These are phyloP conservation scores for Ogataea henricii DNA, from an alignment of 805 yeast species.

Conservation along the genomic window DNA sequence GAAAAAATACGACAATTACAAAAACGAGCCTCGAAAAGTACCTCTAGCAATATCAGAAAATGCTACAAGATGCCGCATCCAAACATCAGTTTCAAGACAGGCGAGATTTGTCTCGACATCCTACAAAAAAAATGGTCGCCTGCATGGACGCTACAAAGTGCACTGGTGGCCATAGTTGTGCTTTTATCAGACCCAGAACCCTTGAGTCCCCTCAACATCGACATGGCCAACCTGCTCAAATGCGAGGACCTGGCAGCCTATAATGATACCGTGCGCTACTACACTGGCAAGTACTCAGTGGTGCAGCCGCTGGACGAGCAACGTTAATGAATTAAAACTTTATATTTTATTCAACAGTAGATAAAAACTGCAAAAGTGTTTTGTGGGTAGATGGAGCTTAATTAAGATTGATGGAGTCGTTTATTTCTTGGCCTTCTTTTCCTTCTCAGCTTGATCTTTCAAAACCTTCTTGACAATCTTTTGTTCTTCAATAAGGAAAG, in stretches of 20 bases:
- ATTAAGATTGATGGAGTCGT: conserved; percentile 8
- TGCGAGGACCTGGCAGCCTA: conserved; percentile 48
- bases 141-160: conserved; percentile 63
- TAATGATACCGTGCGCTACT: conserved; percentile 43
- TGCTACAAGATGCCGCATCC: conserved; percentile 46
- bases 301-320: conserved; percentile 15
- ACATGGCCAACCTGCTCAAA: conserved; percentile 61
- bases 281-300: conserved; percentile 29
- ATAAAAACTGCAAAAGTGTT: conserved; percentile 8
- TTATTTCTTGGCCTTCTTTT: conserved; percentile 55
- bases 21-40: neutral
- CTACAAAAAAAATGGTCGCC: conserved; percentile 68
- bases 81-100: conserved; percentile 52
- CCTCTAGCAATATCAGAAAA: conserved; percentile 3
- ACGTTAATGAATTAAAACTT: conserved; percentile 11
- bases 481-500: conserved; percentile 99
- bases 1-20: conserved; percentile 11
- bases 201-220: conserved; percentile 69
- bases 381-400: conserved; percentile 9
- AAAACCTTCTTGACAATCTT: conserved; percentile 99
- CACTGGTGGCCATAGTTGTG: conserved; percentile 57
- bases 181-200: conserved; percentile 68
- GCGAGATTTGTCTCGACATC: conserved; percentile 73
- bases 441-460: conserved; percentile 93
- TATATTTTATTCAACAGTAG: conserved; percentile 16